phyloP scores from a whole-genome alignment of 176 grass and related monocot genomes.

The Pharus latifolius region DNA sequence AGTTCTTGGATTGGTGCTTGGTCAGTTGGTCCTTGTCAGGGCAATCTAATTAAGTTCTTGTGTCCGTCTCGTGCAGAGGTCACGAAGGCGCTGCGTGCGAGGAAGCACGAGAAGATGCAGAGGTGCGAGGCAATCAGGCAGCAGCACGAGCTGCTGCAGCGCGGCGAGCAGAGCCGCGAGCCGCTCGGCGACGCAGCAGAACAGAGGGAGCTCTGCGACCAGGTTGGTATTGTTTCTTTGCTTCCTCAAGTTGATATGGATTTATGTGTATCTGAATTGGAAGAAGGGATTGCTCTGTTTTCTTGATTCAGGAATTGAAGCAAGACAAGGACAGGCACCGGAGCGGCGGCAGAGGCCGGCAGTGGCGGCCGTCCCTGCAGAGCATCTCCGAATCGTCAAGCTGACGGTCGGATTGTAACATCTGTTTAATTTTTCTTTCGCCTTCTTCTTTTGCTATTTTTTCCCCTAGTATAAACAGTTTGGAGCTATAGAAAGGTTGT shows the following conservation, averaged over 20 bases:
- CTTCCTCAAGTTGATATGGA: neutral
- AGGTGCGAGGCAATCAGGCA: slow-evolving; percentile 56
- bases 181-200: neutral
- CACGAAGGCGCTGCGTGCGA: slow-evolving; percentile 65
- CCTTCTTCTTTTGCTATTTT: neutral
- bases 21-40: neutral
- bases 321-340: slow-evolving; percentile 50
- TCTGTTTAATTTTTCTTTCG: neutral
- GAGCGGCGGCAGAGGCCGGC: slow-evolving; percentile 33
- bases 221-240: neutral
- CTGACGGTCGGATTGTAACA: neutral
- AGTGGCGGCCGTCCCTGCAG: slow-evolving; percentile 85
- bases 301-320: slow-evolving; percentile 29
- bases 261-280: neutral
- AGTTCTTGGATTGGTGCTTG: neutral
- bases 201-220: neutral
- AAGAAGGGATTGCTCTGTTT: neutral
- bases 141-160: slow-evolving; percentile 40
- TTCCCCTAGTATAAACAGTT: slow-evolving; percentile 26
- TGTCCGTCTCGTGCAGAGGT: slow-evolving; percentile 44
- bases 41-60: neutral
- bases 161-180: neutral
- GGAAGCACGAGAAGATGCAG: slow-evolving; percentile 86
- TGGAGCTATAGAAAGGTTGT: slow-evolving; percentile 14
- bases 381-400: slow-evolving; percentile 69